Evolutionary conservation across 2,329 filamentous ascomycete genomes (phyloP).

Genomic region (Chrysoporthe austroafricana): DNA sequence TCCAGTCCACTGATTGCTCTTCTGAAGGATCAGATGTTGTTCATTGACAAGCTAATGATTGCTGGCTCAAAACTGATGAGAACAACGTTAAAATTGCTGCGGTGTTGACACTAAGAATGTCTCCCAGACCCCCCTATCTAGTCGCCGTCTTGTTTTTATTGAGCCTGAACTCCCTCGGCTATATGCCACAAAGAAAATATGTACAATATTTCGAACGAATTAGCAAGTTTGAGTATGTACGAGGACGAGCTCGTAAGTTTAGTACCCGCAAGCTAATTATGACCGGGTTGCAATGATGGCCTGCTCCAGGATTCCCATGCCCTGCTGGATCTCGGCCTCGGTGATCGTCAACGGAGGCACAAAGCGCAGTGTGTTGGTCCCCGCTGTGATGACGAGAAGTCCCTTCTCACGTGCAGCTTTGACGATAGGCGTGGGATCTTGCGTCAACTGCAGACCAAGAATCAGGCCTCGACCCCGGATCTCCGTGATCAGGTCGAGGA

Average conservation of each 20-base stretch:
- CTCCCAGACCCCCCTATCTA: not conserved
- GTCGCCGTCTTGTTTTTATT: constrained; percentile 12
- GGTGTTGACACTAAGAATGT: not conserved
- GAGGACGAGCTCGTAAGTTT: not conserved
- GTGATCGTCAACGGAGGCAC: constrained; percentile 85
- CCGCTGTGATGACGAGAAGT: constrained; percentile 87
- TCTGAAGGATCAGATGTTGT: not conserved
- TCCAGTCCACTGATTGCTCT: not conserved
- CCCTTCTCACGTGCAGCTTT: constrained; percentile 87
- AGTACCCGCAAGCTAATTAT: constrained; percentile 7
- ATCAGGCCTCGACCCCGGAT: constrained; percentile 84
- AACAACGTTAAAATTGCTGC: constrained; percentile 1
- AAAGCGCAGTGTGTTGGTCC: constrained; percentile 89
- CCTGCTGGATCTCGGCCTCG: constrained; percentile 78
- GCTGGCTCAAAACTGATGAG: not conserved
- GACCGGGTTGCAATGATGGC: constrained; percentile 54
- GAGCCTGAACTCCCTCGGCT: constrained; percentile 18
- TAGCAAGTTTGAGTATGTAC: not conserved
- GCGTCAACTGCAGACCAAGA: constrained; percentile 79
- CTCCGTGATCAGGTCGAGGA: constrained; percentile 75
- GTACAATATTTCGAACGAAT: constrained; percentile 10
- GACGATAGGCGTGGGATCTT: constrained; percentile 74
- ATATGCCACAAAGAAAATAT: constrained; percentile 12
- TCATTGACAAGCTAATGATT: not conserved
- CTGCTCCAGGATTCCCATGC: constrained; percentile 75